A percentile compares a stretch with the other conserved stretches of the same genome.
Conservation (phyloP, 441 rosid species). For the Metrosideros polymorpha region DNA sequence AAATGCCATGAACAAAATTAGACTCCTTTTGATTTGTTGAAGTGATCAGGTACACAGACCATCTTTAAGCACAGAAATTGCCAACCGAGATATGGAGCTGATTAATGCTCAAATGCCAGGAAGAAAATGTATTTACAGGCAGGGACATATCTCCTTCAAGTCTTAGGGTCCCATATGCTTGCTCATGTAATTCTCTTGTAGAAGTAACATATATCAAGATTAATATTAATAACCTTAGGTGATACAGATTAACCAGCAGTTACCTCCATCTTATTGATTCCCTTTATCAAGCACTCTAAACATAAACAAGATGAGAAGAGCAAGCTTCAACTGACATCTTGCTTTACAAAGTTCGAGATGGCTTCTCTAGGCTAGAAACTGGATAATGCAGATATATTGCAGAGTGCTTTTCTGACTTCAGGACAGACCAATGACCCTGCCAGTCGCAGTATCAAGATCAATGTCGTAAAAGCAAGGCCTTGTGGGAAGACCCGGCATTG, state of each 20-base stretch:
- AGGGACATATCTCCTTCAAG: not conserved
- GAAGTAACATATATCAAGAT: not conserved
- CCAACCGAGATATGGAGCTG: not conserved
- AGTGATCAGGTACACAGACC: not conserved
- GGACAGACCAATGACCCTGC: constrained; percentile 84
- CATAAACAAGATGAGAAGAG: not conserved
- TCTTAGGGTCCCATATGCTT: not conserved
- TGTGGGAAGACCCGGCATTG: constrained; percentile 98
- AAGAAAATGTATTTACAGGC: not conserved
- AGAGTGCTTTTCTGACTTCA: constrained; percentile 7
- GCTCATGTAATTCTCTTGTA: not conserved
- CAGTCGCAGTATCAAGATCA: constrained; percentile 64
- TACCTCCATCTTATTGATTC: not conserved
- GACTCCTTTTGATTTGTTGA: not conserved
- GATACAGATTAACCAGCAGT: not conserved
- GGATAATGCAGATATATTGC: not conserved
- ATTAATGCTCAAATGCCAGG: not conserved
- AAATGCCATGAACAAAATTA: not conserved
- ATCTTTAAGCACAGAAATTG: not conserved
- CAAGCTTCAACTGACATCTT: not conserved
- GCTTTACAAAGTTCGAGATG: not conserved
- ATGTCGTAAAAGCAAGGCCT: constrained; percentile 95
- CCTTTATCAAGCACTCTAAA: not conserved
- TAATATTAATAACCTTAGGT: not conserved
- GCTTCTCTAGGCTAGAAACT: not conserved